Conservation (phyloP, 2,329 filamentous ascomycete genomes). For the Emericellopsis atlantica region DNA sequence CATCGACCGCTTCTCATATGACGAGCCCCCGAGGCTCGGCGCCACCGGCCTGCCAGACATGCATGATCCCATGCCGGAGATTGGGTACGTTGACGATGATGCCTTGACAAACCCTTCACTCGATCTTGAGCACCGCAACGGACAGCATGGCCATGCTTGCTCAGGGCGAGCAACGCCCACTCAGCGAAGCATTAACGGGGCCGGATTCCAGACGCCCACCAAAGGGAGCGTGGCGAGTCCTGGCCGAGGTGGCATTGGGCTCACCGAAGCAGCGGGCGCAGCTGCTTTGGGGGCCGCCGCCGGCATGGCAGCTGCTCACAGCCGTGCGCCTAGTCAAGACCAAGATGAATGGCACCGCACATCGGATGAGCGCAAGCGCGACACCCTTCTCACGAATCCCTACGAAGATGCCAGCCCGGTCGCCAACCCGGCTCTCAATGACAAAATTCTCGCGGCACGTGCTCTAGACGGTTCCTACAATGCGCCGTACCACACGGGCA, state of each 20-base stretch:
- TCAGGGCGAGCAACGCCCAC: constrained; percentile 42
- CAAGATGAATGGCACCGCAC: constrained; percentile 53
- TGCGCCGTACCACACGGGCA: constrained; percentile 36
- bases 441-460: constrained; percentile 30
- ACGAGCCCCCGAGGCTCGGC: constrained; percentile 44
- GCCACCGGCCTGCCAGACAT: constrained; percentile 58
- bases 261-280: constrained; percentile 39
- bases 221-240: constrained; percentile 18
- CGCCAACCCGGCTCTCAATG: constrained; percentile 38
- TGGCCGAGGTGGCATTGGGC: constrained; percentile 21
- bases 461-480: constrained; percentile 26
- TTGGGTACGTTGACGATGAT: constrained; percentile 56
- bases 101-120: constrained; percentile 77
- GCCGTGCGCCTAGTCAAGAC: constrained; percentile 41
- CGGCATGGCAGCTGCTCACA: constrained; percentile 30
- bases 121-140: constrained; percentile 53
- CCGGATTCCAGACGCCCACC: constrained; percentile 10
- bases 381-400: constrained; percentile 54
- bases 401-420: constrained; percentile 54
- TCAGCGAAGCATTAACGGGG: constrained; percentile 10
- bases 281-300: constrained; percentile 40
- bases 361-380: constrained; percentile 50
- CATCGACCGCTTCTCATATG: constrained; percentile 41
- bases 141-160: constrained; percentile 30
- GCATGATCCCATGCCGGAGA: constrained; percentile 63